Conservation (phyloP, 1,139 yeast genomes). For the Meyerozyma athensensis region DNA sequence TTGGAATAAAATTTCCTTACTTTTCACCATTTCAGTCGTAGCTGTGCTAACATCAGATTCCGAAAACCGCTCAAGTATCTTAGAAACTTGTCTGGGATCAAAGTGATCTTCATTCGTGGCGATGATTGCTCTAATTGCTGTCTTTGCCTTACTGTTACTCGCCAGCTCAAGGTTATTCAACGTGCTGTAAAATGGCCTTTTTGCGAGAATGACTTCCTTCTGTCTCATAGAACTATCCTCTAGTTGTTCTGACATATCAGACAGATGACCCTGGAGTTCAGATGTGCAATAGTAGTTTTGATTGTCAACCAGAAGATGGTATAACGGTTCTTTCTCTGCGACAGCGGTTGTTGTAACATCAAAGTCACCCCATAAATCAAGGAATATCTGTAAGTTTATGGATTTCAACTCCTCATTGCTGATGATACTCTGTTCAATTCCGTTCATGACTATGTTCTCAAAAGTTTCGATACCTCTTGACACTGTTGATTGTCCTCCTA, state of each 20-base stretch:
- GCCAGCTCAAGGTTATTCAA: not conserved
- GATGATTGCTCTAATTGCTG: slow-evolving; percentile 53
- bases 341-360: slow-evolving; percentile 20
- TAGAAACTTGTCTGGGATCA: slow-evolving; percentile 38
- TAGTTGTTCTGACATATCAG: slow-evolving; percentile 30
- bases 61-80: slow-evolving; percentile 38
- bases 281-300: slow-evolving; percentile 22
- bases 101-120: slow-evolving; percentile 50
- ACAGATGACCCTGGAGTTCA: slow-evolving; percentile 19
- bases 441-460: slow-evolving; percentile 51
- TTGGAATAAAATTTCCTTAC: slow-evolving; percentile 48
- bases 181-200: slow-evolving; percentile 33
- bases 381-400: slow-evolving; percentile 44
- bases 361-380: slow-evolving; percentile 54
- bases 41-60: slow-evolving; percentile 47
- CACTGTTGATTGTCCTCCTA: slow-evolving; percentile 52
- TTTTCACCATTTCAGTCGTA: slow-evolving; percentile 46
- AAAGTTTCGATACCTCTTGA: slow-evolving; percentile 52
- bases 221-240: slow-evolving; percentile 52
- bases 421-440: slow-evolving; percentile 48
- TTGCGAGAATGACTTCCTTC: slow-evolving; percentile 42
- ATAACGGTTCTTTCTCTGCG: slow-evolving; percentile 34
- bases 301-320: slow-evolving; percentile 23
- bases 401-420: slow-evolving; percentile 41
- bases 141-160: slow-evolving; percentile 19